These are phyloP conservation scores for Pestalotiopsis sp. DNA, from an alignment of 2,329 filamentous ascomycete species.

Conservation along the genomic window DNA sequence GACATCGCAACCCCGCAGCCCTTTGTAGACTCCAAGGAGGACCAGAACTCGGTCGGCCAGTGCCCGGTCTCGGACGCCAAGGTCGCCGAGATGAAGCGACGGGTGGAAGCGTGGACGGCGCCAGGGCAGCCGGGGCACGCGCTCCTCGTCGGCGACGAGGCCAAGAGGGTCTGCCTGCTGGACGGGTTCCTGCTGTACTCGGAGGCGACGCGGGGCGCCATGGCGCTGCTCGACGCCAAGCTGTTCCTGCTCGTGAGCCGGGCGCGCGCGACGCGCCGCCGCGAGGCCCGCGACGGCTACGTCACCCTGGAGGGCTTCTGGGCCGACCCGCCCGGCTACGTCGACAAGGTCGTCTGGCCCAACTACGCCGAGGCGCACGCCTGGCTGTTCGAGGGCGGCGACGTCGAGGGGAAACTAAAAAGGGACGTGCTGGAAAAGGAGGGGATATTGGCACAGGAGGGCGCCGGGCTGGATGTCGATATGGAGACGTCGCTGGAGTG, in stretches of 20 bases:
- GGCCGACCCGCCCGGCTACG: slow-evolving; percentile 91
- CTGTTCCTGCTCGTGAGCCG: slow-evolving; percentile 77
- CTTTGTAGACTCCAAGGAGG: slow-evolving; percentile 58
- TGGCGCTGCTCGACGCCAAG: slow-evolving; percentile 69
- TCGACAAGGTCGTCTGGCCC: slow-evolving; percentile 94
- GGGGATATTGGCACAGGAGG: slow-evolving; percentile 51
- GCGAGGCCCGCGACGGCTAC: slow-evolving; percentile 73
- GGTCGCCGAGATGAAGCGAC: slow-evolving; percentile 47
- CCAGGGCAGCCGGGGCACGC: slow-evolving; percentile 36
- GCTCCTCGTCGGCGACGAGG: too few relatives aligned
- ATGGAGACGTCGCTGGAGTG: slow-evolving; percentile 67
- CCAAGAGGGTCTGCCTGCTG: slow-evolving; percentile 63
- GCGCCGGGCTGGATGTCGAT: slow-evolving; percentile 49
- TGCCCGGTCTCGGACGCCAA: slow-evolving; percentile 52
- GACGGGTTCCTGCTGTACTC: slow-evolving; percentile 90
- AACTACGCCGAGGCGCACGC: slow-evolving; percentile 83
- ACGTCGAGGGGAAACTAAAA: slow-evolving; percentile 64
- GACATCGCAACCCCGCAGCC: slow-evolving; percentile 35
- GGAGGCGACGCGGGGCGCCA: slow-evolving; percentile 52
- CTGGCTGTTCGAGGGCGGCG: slow-evolving; percentile 73
- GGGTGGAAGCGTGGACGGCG: slow-evolving; percentile 49
- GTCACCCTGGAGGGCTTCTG: slow-evolving; percentile 89
- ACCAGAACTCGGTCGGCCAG: slow-evolving; percentile 61
- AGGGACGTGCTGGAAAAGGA: slow-evolving; percentile 43
- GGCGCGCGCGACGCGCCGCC: slow-evolving; percentile 61